A percentile compares a stretch with the other conserved stretches of the same genome.
Conservation (phyloP, 345 rosid genomes). For the Theobroma cacao region DNA sequence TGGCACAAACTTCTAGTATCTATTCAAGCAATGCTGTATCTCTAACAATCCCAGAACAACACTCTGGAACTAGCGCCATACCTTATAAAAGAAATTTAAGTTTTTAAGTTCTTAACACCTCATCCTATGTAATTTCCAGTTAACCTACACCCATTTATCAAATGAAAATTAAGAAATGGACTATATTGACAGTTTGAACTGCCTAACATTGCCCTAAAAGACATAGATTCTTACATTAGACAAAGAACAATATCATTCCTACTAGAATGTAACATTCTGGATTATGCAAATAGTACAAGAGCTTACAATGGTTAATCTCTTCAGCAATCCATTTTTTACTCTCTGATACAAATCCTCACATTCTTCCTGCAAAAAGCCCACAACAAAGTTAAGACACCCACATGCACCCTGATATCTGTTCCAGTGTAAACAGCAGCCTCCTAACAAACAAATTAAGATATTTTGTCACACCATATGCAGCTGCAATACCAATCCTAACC, state of each 20-base stretch:
- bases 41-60: not conserved
- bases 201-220: not conserved
- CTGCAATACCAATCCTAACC: not conserved
- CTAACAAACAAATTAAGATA: not conserved
- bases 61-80: not conserved
- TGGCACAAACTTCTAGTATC: not conserved
- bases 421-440: not conserved
- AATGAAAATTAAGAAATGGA: not conserved
- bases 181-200: not conserved
- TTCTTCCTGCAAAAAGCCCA: constrained; percentile 60
- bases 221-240: not conserved
- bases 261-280: constrained; percentile 5
- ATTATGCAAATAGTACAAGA: constrained; percentile 11
- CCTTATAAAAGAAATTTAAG: not conserved
- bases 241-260: not conserved
- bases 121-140: not conserved
- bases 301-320: constrained; percentile 70
- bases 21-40: not conserved
- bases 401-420: not conserved
- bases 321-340: constrained; percentile 48
- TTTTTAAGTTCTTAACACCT: not conserved
- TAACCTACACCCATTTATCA: not conserved
- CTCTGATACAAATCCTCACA: constrained; percentile 68
- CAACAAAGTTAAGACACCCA: constrained; percentile 19
- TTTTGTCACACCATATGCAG: not conserved